Evolutionary conservation across 2,329 filamentous ascomycete species (phyloP), one percentile per base, ranked within the genome.

Genomic region (Paracamarosporium sp.): DNA sequence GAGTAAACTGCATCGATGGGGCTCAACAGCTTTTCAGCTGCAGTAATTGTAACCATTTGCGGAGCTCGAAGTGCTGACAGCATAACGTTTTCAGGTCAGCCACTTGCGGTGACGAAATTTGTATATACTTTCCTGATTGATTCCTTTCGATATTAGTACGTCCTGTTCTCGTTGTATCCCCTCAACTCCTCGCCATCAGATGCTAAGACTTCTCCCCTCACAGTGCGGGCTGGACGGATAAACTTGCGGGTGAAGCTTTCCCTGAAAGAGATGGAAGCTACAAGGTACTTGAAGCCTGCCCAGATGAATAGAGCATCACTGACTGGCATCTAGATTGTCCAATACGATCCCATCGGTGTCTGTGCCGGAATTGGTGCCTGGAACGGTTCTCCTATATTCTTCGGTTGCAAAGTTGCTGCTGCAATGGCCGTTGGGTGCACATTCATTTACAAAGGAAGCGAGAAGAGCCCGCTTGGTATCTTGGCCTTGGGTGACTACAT

Each of bases 341-440:
- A 65, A 35, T 71, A 74, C 45, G 68, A 74, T 27, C 68, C 71
- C 1, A 47, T 74, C 24, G 68, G 69, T 25, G 71, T 73, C 8
- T 72, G 68, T 47, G 67, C 71, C 9, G 67, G 65, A 4, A 67
- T 73, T 40, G 65, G 65, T 15, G 68, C 69, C 17, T 73, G 69
- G 69, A 38, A 38, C 15, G 35, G n/a, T 6, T 17, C 15, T n/a
- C 35, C 35, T 3, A 35, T 57, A 3, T 67, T 64, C 53, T 68
- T 71, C 31, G 66, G 53, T 2, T 65, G 61, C 60, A 75, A 75
- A 54, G 46, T 59, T n/a, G 71, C 72, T 17, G 56, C 72, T 22
- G 71, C 65, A 28, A 44, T 70, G 20, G 67, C 67, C 12, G 59
- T 64, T 2, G 72, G 71, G 22, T 72, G 70, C 54, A 70, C 67